Base-by-base conservation (phyloP, 2,329 filamentous ascomycete genomes). In the Alternaria gaisen region DNA sequence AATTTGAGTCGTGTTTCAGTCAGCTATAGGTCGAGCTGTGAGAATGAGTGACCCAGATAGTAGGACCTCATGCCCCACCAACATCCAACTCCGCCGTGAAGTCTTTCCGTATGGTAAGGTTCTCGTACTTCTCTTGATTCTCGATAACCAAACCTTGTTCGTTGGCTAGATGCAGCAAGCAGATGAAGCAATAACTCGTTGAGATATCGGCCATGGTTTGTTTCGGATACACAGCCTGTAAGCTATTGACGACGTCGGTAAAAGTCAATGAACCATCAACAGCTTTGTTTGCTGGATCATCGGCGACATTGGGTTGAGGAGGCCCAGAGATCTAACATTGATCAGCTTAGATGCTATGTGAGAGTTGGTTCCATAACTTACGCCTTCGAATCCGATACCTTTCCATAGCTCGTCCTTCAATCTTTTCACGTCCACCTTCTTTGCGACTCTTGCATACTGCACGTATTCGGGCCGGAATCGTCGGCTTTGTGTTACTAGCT, bases 161-260 rank as follows among this genome's bases (percentile, higher is more conserved):
- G 80, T 97, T 97, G 61, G 94, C 94, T 72, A 97, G 77, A 80
- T 97, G 94, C 66, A 97, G 82, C 59, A 97, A 81, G 72, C 92
- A 96, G 65, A 99, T 99, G 81, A 98, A 99, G 77, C 95, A 97
- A 68, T 87, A 91, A 16, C 85, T 96, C 0, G 95, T 99, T 36
- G 93, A 97, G 73, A 99, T 98, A 79, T 99, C 95, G 62, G 91
- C 89, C 88, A 99, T 92, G 61, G 89, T 88, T 68, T 91, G 86
- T 77, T 92, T 91, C 11, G 93, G 90, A 74, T 99, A 99, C 8
- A 97, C 93, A 5, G 85, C 81, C 76, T 96, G 91, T 47, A 99
- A 82, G 63, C 90, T 90, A 76, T 97, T 96, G 88, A 99, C 96
- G 61, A 99, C 89, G 20, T 90, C 84, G 0, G 94, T 98, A 80